These are phyloP conservation scores for Endocarpon pusillum DNA, from an alignment of 495 filamentous ascomycete species.

Conservation along the genomic window DNA sequence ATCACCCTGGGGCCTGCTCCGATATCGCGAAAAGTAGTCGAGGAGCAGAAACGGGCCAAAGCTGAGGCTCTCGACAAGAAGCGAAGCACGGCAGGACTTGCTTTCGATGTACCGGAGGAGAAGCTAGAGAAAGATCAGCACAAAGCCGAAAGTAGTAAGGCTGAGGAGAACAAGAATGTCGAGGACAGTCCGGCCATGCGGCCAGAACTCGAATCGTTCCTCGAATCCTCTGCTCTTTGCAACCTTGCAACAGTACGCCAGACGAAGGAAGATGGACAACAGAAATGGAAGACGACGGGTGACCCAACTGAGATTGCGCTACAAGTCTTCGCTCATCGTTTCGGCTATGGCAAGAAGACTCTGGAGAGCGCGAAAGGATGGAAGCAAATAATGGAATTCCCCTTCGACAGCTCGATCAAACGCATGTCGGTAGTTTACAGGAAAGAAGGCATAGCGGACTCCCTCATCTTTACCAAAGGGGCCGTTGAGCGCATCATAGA, in stretches of 20 bases:
- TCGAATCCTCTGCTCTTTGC: conserved; percentile 57
- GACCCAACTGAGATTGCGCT: conserved; percentile 77
- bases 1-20: conserved; percentile 26
- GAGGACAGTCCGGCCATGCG: no score
- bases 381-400: conserved; percentile 54
- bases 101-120: conserved; percentile 35
- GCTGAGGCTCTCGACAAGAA: conserved; percentile 31
- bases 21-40: conserved; percentile 1
- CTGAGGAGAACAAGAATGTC: conserved; percentile 6
- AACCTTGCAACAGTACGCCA: conserved; percentile 57
- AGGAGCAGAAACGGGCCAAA: conserved; percentile 10
- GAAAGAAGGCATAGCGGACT: conserved; percentile 14
- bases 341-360: conserved; percentile 41
- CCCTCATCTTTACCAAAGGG: conserved; percentile 48
- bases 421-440: conserved; percentile 65
- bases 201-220: conserved; percentile 40
- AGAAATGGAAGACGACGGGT: conserved; percentile 55
- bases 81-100: conserved; percentile 33
- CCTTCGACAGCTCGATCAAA: conserved; percentile 70
- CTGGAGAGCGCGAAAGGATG: conserved; percentile 35
- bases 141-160: conserved; percentile 9
- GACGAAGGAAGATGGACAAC: conserved; percentile 22
- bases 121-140: conserved; percentile 20
- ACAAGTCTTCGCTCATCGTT: conserved; percentile 61
- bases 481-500: conserved; percentile 45